Percentiles rank a stretch among this genome's conserved stretches.
phyloP scores from a whole-genome alignment of 495 filamentous ascomycete species.

The Tetracladium marchalianum region DNA sequence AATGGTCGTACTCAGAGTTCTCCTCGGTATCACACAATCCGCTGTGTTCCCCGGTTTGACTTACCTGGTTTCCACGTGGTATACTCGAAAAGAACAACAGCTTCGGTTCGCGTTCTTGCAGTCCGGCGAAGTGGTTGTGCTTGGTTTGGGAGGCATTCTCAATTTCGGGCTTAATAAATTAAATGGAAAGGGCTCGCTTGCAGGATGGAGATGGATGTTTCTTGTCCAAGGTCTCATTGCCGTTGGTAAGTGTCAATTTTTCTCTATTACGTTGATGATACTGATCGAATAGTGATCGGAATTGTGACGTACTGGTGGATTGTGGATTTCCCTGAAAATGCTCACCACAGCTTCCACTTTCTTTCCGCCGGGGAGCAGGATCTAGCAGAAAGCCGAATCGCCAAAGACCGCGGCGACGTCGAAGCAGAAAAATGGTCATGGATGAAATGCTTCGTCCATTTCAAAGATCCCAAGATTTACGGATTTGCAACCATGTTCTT shows the following conservation, averaged over 20 bases:
- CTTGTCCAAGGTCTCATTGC: slow-evolving; percentile 56
- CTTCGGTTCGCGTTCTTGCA: slow-evolving; percentile 67
- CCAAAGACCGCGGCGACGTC: slow-evolving; percentile 57
- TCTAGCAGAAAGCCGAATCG: slow-evolving; percentile 47
- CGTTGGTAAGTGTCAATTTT: slow-evolving; percentile 22
- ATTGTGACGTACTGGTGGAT: slow-evolving; percentile 70
- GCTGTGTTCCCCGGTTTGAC: slow-evolving; percentile 66
- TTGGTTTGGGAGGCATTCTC: slow-evolving; percentile 63
- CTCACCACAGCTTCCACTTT: slow-evolving; percentile 51
- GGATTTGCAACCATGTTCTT: slow-evolving; percentile 67
- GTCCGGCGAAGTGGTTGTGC: slow-evolving; percentile 53
- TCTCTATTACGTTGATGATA: slow-evolving; percentile 39
- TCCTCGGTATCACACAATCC: slow-evolving; percentile 59
- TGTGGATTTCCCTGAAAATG: slow-evolving; percentile 67
- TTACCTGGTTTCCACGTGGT: slow-evolving; percentile 66
- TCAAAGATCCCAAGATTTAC: slow-evolving; percentile 60
- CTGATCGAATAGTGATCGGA: slow-evolving; percentile 57
- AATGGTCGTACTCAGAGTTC: slow-evolving; percentile 62
- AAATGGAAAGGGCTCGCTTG: slow-evolving; percentile 46
- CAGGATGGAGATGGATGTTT: slow-evolving; percentile 73
- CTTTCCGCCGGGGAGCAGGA: slow-evolving; percentile 47
- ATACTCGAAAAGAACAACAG: slow-evolving; percentile 62
- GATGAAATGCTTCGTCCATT: slow-evolving; percentile 47
- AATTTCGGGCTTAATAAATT: slow-evolving; percentile 63
- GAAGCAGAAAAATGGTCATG: slow-evolving; percentile 50